Evolutionary conservation across 495 filamentous ascomycete species (phyloP).

Genomic region (Diplogelasinospora grovesii): DNA sequence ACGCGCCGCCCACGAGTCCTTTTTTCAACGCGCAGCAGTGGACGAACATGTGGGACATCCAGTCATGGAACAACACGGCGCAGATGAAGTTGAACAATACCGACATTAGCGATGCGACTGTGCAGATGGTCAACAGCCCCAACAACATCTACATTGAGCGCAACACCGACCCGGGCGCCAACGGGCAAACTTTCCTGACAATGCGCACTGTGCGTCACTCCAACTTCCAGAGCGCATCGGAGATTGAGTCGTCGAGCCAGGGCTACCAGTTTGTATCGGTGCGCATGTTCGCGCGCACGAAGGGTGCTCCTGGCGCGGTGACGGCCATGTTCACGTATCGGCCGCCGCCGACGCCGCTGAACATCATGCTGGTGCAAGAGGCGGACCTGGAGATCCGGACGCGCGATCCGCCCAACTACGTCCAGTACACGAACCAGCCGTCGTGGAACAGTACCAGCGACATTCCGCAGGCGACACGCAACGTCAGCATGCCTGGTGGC

Average conservation of each 20-base stretch:
- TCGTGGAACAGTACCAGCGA: constrained; percentile 37
- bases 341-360: constrained; percentile 18
- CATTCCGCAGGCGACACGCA: constrained; percentile 38
- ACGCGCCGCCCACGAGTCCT: constrained; percentile 26
- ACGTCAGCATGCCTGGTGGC: constrained; percentile 35
- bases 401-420: constrained; percentile 43
- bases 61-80: constrained; percentile 49
- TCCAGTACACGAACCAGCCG: constrained; percentile 74
- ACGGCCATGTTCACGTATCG: constrained; percentile 65
- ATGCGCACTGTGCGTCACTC: constrained; percentile 53
- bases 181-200: constrained; percentile 48
- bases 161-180: constrained; percentile 26
- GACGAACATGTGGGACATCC: constrained; percentile 50
- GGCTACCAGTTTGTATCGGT: constrained; percentile 56
- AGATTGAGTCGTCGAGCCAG: constrained; percentile 50
- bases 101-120: constrained; percentile 31
- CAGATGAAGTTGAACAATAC: constrained; percentile 18
- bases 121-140: constrained; percentile 54
- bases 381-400: constrained; percentile 75
- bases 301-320: constrained; percentile 52
- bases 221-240: constrained; percentile 54
- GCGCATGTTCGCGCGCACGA: constrained; percentile 51
- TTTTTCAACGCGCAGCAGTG: constrained; percentile 34
- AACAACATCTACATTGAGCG: constrained; percentile 58
- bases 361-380: constrained; percentile 51